phyloP scores from a whole-genome alignment of 2,329 filamentous ascomycete genomes.

The Monosporascus sp. region DNA sequence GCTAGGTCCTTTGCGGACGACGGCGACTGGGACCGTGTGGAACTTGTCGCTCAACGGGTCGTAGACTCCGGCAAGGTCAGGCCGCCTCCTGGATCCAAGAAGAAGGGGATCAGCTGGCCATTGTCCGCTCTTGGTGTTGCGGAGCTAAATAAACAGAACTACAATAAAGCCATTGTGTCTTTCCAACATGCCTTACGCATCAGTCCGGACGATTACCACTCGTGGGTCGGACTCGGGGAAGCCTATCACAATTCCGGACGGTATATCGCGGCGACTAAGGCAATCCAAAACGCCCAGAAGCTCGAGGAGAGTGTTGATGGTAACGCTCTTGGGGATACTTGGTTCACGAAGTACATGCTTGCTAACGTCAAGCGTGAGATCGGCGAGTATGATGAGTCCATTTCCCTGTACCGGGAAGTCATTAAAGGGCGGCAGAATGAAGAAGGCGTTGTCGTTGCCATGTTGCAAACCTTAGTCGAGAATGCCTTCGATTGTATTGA shows the following conservation, averaged over 20 bases:
- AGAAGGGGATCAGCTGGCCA: slow-evolving; percentile 91
- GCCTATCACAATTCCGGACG: slow-evolving; percentile 92
- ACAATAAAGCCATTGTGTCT: slow-evolving; percentile 79
- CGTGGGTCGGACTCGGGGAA: slow-evolving; percentile 94
- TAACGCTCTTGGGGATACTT: slow-evolving; percentile 62
- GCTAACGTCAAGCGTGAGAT: slow-evolving; percentile 91
- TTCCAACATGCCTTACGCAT: slow-evolving; percentile 88
- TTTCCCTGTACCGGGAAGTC: slow-evolving; percentile 70
- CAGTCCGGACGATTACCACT: slow-evolving; percentile 83
- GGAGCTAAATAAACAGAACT: slow-evolving; percentile 91
- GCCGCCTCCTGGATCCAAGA: slow-evolving; percentile 86
- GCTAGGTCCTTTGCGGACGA: slow-evolving; percentile 83
- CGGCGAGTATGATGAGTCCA: slow-evolving; percentile 82
- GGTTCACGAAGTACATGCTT: slow-evolving; percentile 97
- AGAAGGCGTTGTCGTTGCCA: slow-evolving; percentile 79
- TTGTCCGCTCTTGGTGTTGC: slow-evolving; percentile 91
- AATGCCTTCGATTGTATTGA: slow-evolving; percentile 72
- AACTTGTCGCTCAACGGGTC: slow-evolving; percentile 83
- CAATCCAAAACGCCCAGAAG: slow-evolving; percentile 78
- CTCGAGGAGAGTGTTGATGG: slow-evolving; percentile 59
- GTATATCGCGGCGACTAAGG: slow-evolving; percentile 89
- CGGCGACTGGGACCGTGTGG: slow-evolving; percentile 94
- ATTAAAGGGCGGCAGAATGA: slow-evolving; percentile 65
- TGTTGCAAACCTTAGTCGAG: slow-evolving; percentile 85
- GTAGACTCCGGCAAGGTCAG: slow-evolving; percentile 92